Base-by-base conservation (phyloP, 2,329 filamentous ascomycete genomes). In the Proliferodiscus dingleyae region DNA sequence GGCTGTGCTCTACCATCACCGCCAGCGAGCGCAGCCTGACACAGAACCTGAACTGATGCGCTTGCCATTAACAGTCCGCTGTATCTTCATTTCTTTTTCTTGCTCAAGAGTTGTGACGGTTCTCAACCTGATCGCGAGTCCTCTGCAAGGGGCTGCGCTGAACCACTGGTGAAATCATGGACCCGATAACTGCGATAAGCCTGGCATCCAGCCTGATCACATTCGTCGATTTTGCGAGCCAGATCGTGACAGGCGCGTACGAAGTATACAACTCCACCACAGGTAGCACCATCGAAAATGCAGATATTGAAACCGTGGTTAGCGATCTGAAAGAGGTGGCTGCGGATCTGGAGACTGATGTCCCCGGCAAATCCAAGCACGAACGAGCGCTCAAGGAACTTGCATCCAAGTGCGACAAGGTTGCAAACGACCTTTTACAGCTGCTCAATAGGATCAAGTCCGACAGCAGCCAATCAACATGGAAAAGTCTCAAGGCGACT, bases 171-270 rank as follows among this genome's bases (percentile, higher is more conserved):
- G 8, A 11, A 34, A n/a, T 10, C 16, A 43, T 43, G 40, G 40
- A 43, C 26, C 40, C 40, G 21, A 34, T 43, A 19, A 34, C 40
- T 16, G 40, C 40, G 4, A 19, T 43, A n/a, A 21, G 40, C 18
- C 36, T 59, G 15, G 56, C 55, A 3, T 39, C 47, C 2, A 54
- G 45, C 6, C 50, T 61, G 11, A 24, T 59, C 23, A 44, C 47
- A 2, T 56, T 62, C 23, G 46, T 62, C 10, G 59, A 61, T 9
- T 56, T 61, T 24, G 53, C 53, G 1, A 51, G 41, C 33, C 50
- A 52, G 3, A n/a, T 61, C 13, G 42, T 60, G 21, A 38, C 29
- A 13, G 54, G 55, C 2, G 41, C 47, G 2, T 44, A 44, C 42
- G 42, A 44, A 26, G 33, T 44, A 23, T 44, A 44, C 19, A 44